Base-by-base conservation (phyloP, 805 yeast species). In the Trichomonascus vanleenenianus region DNA sequence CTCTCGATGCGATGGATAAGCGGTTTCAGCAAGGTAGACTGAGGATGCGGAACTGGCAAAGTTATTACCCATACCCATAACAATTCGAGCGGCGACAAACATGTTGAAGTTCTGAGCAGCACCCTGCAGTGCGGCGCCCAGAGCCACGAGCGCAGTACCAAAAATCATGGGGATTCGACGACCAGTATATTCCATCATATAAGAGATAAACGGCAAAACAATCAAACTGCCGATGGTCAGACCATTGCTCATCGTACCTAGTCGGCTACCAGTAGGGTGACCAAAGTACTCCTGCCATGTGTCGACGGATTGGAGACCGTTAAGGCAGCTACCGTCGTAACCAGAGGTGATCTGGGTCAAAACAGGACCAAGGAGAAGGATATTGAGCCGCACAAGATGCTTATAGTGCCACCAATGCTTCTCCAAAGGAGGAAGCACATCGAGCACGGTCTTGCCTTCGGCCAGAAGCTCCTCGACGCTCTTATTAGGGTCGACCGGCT, bases 41-140 rank as follows among this genome's bases (percentile, higher is more conserved):
- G 91, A 88, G 27, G 82, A 83, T 47, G 81, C 50, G 3, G 52
- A 46, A 40, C 50, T 54, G 39, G 54, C 47, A 19, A 51, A 30
- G 22, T 60, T 59, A 18, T 51, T 50, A 3, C 62, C 63, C 31
- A 54, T 35, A 3, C 63, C 62, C 16, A 56, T 51, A 30, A 78
- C 58, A 42, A 78, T 75, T 66, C 91, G 72, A 27, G 83, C 85
- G 52, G 79, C 63, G 44, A 83, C 77, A 46, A 83, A 78, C 56
- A 79, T 83, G 37, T 82, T 83, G 51, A 78, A 41, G 6, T 82
- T 74, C 16, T 84, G 64, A 6, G 78, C 56, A 7, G 72, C 60
- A 0, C 85, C 75, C 85, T 93, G 87, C 3, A 83, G 61, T 50
- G 81, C 79, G 59, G 86, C 95, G 32, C 85, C 63, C 84, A 72